A percentile compares a stretch with the other conserved stretches of the same genome.
phyloP scores from a whole-genome alignment of 2,329 filamentous ascomycete species.

The Bipolaris gigantea region DNA sequence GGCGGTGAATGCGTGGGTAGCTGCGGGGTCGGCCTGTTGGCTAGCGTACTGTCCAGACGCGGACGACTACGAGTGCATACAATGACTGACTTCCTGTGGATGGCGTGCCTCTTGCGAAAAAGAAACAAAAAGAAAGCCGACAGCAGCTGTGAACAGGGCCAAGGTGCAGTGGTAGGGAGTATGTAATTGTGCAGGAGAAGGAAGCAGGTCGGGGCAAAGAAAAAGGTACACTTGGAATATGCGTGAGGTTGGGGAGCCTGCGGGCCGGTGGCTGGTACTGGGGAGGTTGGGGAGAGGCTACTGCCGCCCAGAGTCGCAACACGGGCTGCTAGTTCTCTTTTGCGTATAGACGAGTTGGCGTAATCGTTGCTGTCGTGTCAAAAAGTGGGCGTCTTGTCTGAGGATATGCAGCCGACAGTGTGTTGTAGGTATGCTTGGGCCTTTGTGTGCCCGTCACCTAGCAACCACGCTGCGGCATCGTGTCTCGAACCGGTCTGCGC shows the following conservation, averaged over 20 bases:
- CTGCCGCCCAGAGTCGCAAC: conserved; percentile 7
- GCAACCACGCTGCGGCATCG: conserved; percentile 9
- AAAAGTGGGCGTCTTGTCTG: conserved; percentile 2
- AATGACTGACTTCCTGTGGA: conserved; percentile 3
- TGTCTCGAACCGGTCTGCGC: conserved; percentile 3
- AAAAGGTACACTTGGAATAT: conserved; percentile 38
- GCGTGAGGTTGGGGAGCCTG: conserved; percentile 29
- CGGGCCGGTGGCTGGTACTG: conserved; percentile 13
- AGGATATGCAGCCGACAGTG: conserved; percentile 3
- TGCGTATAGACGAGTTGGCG: not conserved
- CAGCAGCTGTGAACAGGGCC: not conserved
- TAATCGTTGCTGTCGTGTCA: conserved; percentile 7
- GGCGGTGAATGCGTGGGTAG: conserved; percentile 22
- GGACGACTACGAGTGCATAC: not conserved
- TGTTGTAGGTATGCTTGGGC: not conserved
- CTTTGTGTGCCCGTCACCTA: conserved; percentile 17
- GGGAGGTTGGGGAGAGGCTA: conserved; percentile 17
- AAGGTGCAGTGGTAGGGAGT: conserved; percentile 7
- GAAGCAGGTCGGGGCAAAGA: conserved; percentile 25
- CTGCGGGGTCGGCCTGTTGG: conserved; percentile 20
- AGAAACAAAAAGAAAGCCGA: conserved; percentile 15
- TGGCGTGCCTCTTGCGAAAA: not conserved
- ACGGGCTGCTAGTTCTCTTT: conserved; percentile 1
- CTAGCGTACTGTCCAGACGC: conserved; percentile 15
- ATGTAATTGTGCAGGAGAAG: conserved; percentile 19